Evolutionary conservation across 352 stramenopile genomes (phyloP).

Genomic region (Phytophthora citricola): DNA sequence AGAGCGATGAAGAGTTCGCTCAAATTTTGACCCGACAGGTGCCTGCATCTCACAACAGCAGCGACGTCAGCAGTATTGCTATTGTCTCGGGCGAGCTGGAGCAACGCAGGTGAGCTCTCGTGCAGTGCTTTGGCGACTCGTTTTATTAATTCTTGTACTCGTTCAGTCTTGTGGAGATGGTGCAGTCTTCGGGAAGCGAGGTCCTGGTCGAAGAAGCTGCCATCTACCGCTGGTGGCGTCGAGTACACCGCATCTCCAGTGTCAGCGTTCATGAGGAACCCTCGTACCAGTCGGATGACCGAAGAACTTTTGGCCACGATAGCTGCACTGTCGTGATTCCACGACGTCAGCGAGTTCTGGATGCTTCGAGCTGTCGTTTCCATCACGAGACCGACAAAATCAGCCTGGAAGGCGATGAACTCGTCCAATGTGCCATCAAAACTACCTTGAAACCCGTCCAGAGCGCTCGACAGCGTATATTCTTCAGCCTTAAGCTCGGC

Average conservation of each 20-base stretch:
- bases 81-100: slow-evolving; percentile 14
- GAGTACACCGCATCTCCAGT: slow-evolving; percentile 35
- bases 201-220: slow-evolving; percentile 20
- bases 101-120: slow-evolving; percentile 34
- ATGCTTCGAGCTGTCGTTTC: slow-evolving; percentile 25
- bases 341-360: slow-evolving; percentile 23
- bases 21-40: slow-evolving; percentile 4
- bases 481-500: slow-evolving; percentile 47
- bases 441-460: slow-evolving; percentile 34
- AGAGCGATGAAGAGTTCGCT: slow-evolving; percentile 39
- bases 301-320: slow-evolving; percentile 7
- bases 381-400: slow-evolving; percentile 47
- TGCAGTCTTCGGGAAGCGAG: slow-evolving; percentile 12
- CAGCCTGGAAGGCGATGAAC: slow-evolving; percentile 53
- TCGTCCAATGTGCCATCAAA: slow-evolving; percentile 43
- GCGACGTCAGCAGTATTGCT: slow-evolving; percentile 2
- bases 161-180: slow-evolving; percentile 21
- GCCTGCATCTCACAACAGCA: slow-evolving; percentile 24
- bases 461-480: slow-evolving; percentile 59
- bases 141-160: slow-evolving; percentile 33
- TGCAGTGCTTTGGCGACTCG: slow-evolving; percentile 39
- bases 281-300: slow-evolving; percentile 25
- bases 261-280: slow-evolving; percentile 52
- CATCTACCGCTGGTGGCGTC: slow-evolving; percentile 1
- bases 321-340: slow-evolving; percentile 12